These are phyloP conservation scores for Pleurotus ostreatus DNA, from an alignment of 768 basidiomycete genomes.

Conservation along the genomic window DNA sequence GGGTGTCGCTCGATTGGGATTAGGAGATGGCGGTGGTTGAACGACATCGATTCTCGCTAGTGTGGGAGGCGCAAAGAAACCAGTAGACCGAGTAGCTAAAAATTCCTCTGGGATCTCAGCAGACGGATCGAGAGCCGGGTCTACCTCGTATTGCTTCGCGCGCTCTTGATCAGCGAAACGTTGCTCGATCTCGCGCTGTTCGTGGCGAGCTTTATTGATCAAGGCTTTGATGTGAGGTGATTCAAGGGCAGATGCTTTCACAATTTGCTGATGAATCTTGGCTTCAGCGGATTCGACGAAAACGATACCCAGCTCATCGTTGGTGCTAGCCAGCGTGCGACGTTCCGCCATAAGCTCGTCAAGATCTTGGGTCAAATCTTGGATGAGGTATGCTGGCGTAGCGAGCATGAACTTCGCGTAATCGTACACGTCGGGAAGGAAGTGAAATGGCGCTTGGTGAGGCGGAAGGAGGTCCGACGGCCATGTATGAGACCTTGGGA, in stretches of 20 bases:
- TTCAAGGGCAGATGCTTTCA: conserved; percentile 73
- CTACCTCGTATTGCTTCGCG: conserved; percentile 24
- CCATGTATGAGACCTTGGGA: conserved; percentile 91
- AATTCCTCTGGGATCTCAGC: conserved; percentile 57
- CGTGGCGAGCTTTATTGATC: conserved; percentile 59
- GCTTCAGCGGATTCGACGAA: conserved; percentile 80
- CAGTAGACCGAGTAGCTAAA: conserved; percentile 37
- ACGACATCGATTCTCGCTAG: conserved; percentile 4
- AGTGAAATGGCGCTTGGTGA: conserved; percentile 93
- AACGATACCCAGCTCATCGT: conserved; percentile 71
- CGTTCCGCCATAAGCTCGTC: conserved; percentile 71
- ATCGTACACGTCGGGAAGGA: conserved; percentile 84
- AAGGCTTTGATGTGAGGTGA: conserved; percentile 58
- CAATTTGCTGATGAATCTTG: conserved; percentile 77
- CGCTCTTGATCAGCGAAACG: conserved; percentile 29
- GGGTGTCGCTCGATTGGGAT: conserved; percentile 36
- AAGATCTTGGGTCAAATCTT: conserved; percentile 70
- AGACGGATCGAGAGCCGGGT: conserved; percentile 9
- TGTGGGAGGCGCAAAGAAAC: conserved; percentile 11
- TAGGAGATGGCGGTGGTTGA: conserved; percentile 4
- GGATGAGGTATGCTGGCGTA: conserved; percentile 77
- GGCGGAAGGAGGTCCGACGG: conserved; percentile 89
- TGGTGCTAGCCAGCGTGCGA: conserved; percentile 54
- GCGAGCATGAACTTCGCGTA: conserved; percentile 97
- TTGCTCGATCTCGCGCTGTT: conserved; percentile 50